Evolutionary conservation across 192 early-diverging fungal genomes (phyloP).

Genomic region (Backusella psychrophila): DNA sequence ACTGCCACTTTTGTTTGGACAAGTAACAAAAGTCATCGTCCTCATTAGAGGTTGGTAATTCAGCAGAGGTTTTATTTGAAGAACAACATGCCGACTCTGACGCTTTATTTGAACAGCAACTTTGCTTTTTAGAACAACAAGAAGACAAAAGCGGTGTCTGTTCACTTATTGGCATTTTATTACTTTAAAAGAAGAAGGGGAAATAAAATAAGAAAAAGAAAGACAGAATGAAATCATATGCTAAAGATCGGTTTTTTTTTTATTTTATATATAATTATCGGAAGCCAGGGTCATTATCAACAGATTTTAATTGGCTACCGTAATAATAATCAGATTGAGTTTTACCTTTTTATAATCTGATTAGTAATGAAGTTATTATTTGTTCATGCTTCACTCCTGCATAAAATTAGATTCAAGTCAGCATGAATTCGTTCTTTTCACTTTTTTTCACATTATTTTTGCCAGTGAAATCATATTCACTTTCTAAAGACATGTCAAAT

Average conservation of each 20-base stretch:
- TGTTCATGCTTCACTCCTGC: background rate
- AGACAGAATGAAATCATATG: background rate
- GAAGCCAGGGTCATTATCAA: background rate
- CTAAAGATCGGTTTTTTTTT: background rate
- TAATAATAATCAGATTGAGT: background rate
- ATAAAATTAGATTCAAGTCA: background rate
- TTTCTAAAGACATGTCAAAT: background rate
- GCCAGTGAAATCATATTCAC: no score
- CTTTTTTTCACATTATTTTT: background rate
- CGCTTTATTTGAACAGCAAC: conserved; percentile 3
- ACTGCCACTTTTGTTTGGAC: conserved; percentile 39
- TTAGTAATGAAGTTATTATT: background rate
- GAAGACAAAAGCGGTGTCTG: background rate
- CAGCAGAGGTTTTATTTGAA: background rate
- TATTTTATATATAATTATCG: background rate
- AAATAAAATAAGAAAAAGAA: background rate
- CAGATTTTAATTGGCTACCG: background rate
- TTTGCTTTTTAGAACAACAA: background rate
- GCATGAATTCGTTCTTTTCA: background rate
- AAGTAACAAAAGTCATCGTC: conserved; percentile 23
- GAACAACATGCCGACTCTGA: conserved; percentile 7
- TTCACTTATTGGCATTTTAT: conserved; percentile 2
- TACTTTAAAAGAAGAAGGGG: background rate
- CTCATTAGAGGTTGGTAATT: background rate
- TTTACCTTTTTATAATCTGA: background rate